Conservation (phyloP, 345 rosid genomes). For the Pistacia atlantica region DNA sequence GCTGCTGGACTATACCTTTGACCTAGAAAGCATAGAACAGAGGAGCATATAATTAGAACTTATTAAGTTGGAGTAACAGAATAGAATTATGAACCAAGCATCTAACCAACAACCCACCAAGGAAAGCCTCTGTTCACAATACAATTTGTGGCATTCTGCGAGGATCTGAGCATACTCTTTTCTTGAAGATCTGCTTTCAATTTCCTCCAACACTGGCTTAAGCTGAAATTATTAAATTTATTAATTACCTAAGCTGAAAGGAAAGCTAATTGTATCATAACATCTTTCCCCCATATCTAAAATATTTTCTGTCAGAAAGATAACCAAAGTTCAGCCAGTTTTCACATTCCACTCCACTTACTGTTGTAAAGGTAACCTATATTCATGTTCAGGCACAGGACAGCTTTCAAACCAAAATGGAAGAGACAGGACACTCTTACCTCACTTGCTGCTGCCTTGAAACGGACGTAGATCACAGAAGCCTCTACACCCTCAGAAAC, state of each 20-base stretch:
- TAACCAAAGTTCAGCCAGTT: constrained; percentile 7
- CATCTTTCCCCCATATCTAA: neutral
- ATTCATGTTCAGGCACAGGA: neutral
- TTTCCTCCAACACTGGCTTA: constrained; percentile 84
- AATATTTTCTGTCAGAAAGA: neutral
- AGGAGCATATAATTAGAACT: constrained; percentile 10
- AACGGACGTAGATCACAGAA: constrained; percentile 90
- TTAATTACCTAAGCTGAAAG: constrained; percentile 21
- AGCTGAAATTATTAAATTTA: constrained; percentile 58
- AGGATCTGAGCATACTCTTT: constrained; percentile 85
- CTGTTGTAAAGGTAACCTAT: neutral
- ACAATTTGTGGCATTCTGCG: constrained; percentile 88
- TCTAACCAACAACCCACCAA: constrained; percentile 54
- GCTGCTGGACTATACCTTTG: constrained; percentile 85
- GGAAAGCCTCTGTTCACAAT: constrained; percentile 92
- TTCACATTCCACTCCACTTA: constrained; percentile 3
- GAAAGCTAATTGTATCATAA: neutral
- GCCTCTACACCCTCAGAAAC: constrained; percentile 97
- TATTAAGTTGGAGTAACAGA: neutral
- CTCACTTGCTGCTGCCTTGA: constrained; percentile 98
- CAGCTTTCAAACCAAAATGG: constrained; percentile 17
- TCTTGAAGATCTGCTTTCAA: constrained; percentile 91
- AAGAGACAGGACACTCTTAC: constrained; percentile 35
- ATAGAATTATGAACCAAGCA: constrained; percentile 9
- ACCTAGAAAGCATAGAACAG: constrained; percentile 44